These are phyloP conservation scores for Neonectria hederae DNA, from an alignment of 2,329 filamentous ascomycete species.

Conservation along the genomic window DNA sequence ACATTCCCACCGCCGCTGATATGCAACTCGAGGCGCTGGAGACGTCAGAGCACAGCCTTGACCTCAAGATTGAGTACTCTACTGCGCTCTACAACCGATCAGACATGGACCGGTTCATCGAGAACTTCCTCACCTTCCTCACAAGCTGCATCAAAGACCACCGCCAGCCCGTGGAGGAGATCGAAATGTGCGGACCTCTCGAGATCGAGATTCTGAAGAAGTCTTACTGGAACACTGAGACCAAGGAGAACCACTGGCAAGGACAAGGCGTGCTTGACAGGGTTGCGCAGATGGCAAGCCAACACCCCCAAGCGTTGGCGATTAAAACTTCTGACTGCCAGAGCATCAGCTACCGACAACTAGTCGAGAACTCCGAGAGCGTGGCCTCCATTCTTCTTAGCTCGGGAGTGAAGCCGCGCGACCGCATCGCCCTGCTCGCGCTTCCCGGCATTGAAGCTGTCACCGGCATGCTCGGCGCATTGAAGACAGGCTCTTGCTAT, in stretches of 20 bases:
- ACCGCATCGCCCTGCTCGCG: conserved; percentile 32
- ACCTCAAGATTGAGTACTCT: conserved; percentile 38
- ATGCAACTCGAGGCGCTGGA: conserved; percentile 40
- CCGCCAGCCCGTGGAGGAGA: conserved; percentile 38
- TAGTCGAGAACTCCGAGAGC: conserved; percentile 35
- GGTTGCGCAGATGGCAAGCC: conserved; percentile 34
- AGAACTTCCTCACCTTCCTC: conserved; percentile 41
- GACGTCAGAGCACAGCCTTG: conserved; percentile 34
- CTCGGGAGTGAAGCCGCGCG: conserved; percentile 31
- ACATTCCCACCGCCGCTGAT: conserved; percentile 40
- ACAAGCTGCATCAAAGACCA: conserved; percentile 39
- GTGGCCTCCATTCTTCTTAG: conserved; percentile 34
- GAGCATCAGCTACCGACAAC: conserved; percentile 36
- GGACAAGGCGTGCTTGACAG: conserved; percentile 33
- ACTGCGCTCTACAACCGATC: conserved; percentile 33
- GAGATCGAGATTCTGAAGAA: conserved; percentile 33
- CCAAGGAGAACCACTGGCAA: conserved; percentile 33
- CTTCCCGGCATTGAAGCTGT: conserved; percentile 38
- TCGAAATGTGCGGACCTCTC: conserved; percentile 35
- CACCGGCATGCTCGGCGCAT: conserved; percentile 33
- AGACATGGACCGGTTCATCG: conserved; percentile 41
- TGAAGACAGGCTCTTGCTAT: conserved; percentile 38
- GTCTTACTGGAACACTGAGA: conserved; percentile 36
- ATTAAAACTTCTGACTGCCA: conserved; percentile 40
- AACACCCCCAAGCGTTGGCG: conserved; percentile 36